phyloP scores from a whole-genome alignment of 2,329 filamentous ascomycete genomes.

The Sporothrix pseudoabietina region DNA sequence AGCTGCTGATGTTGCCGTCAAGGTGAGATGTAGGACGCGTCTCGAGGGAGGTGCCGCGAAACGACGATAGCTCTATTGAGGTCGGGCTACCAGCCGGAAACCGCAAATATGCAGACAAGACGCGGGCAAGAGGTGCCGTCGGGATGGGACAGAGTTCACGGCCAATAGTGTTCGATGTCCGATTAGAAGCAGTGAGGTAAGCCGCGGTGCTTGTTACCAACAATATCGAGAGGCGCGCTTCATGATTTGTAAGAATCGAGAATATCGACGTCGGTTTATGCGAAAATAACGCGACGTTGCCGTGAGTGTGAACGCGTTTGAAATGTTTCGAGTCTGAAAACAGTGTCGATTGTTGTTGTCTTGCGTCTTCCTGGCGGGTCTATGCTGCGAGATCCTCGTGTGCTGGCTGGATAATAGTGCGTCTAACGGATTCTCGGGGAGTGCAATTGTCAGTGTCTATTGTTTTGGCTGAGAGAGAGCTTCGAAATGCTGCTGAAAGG shows the following conservation, averaged over 20 bases:
- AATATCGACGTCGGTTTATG: too few species aligned
- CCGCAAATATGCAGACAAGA: not conserved
- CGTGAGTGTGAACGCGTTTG: not conserved
- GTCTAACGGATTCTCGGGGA: not conserved
- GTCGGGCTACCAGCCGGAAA: not conserved
- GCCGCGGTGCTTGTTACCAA: not conserved
- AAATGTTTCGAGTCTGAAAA: not conserved
- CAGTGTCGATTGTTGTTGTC: not conserved
- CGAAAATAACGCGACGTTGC: not conserved
- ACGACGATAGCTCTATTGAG: not conserved
- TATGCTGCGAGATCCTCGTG: not conserved
- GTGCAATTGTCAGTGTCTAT: not conserved
- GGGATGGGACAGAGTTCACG: not conserved
- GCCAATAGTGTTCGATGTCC: not conserved
- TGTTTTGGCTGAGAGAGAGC: too few species aligned
- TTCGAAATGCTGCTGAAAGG: not conserved
- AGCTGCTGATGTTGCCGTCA: not conserved
- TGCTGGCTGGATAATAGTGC: not conserved
- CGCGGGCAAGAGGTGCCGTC: not conserved
- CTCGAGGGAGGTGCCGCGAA: not conserved
- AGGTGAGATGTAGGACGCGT: not conserved
- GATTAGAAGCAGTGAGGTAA: not conserved
- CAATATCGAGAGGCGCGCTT: not conserved
- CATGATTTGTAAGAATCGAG: not conserved
- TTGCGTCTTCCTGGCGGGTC: not conserved